Base-by-base conservation (phyloP, 768 basidiomycete species). In the Boletus rubescentipes region DNA sequence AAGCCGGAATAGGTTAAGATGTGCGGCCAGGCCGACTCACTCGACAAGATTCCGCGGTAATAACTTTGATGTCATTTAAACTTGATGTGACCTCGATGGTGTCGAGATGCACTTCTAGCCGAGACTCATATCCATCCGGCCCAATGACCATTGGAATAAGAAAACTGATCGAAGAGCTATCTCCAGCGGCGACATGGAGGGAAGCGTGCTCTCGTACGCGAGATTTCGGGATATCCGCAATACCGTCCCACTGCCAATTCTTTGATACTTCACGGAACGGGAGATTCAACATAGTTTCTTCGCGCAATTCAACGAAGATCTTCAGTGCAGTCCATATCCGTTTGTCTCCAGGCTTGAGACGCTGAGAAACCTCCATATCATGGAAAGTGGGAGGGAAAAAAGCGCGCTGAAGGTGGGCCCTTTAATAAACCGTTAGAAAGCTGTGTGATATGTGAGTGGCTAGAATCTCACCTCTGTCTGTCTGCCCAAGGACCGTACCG, bases 401-500 rank as follows among this genome's bases (percentile, higher is more conserved):
- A 0, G 80, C 74, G 36, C 76, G 79, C 67, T 97, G 95, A 20
- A 98, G 72, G 53, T 90, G 82, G 14, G 77, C 82, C 42, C 93
- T 90, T 62, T 8, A 11, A 55, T 32, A 29, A 15, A 21, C 30
- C 40, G 21, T 59, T 34, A 34, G 32, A 29, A 55, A 30, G 54
- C 41, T 56, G 4, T 53, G 44, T 35, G 21, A 29, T 20, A 11
- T 43, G 2, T 23, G 31, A 37, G 39, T 15, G 12, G 30, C 36
- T 21, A 12, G 47, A 20, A 54, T 46, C 72, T 61, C 64, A 86
- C 91, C 94, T 78, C 70, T 97, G 96, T 23, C 95, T 80, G 72
- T 98, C 96, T 21, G 94, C 89, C 96, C 96, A 98, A 4, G 96
- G 96, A 5, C 96, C 96, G 66, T 98, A 98, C 18, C 83, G 80